Percentiles rank a stretch among this genome's conserved stretches.
Conservation (phyloP, 768 basidiomycete species). For the Roridomyces roridus region DNA sequence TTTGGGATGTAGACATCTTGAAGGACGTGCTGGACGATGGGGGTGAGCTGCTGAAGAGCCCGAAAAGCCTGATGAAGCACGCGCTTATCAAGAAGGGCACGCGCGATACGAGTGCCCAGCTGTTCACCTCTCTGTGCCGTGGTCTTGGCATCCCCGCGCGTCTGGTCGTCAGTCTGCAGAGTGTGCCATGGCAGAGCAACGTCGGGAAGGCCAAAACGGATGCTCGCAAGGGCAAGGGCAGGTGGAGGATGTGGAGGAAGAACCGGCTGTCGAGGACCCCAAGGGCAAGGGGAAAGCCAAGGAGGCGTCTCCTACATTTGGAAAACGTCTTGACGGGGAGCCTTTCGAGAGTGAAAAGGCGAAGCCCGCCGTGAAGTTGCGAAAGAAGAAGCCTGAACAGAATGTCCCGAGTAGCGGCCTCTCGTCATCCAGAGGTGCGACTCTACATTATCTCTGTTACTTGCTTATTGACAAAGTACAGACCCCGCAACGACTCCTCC, state of each 20-base stretch:
- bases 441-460: neutral
- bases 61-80: constrained; percentile 94
- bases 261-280: constrained; percentile 30
- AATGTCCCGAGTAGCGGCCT: constrained; percentile 42
- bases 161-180: constrained; percentile 89
- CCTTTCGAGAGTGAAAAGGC: constrained; percentile 51
- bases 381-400: constrained; percentile 60
- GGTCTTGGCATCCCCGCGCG: constrained; percentile 87
- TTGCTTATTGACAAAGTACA: constrained; percentile 10
- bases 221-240: constrained; percentile 39
- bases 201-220: constrained; percentile 61
- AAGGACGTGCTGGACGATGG: constrained; percentile 50
- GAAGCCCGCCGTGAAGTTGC: constrained; percentile 60
- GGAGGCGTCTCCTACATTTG: constrained; percentile 35
- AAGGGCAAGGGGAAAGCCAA: constrained; percentile 33
- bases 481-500: constrained; percentile 76
- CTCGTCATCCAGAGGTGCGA: neutral
- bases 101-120: constrained; percentile 85
- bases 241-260: constrained; percentile 45
- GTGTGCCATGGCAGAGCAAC: constrained; percentile 86
- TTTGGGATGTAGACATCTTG: constrained; percentile 48
- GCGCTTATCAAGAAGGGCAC: constrained; percentile 80
- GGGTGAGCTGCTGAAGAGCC: constrained; percentile 72
- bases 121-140: constrained; percentile 90
- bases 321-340: constrained; percentile 47